phyloP scores from a whole-genome alignment of 306 rosid species.

The Luffa acutangula region DNA sequence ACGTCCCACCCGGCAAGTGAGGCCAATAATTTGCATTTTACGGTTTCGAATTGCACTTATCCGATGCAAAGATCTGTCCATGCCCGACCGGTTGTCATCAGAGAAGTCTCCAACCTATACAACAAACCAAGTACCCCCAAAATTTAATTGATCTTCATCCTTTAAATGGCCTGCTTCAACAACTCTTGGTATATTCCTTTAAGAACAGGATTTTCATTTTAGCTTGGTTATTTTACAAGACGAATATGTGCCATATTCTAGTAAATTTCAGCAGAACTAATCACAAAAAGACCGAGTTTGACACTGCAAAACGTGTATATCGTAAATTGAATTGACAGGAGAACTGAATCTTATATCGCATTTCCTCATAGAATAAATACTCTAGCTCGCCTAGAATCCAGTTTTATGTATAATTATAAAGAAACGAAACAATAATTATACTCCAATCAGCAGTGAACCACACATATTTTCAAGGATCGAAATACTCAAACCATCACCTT shows the following conservation, averaged over 20 bases:
- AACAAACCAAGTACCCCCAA: constrained; percentile 1
- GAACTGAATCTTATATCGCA: neutral
- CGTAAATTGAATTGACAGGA: neutral
- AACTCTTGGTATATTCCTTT: neutral
- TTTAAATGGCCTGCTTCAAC: neutral
- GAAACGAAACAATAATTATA: neutral
- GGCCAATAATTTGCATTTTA: constrained; percentile 84
- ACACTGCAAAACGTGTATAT: neutral
- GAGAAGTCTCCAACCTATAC: constrained; percentile 89
- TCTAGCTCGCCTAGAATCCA: neutral
- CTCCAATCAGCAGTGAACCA: neutral
- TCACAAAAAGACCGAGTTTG: neutral
- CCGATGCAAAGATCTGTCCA: constrained; percentile 81
- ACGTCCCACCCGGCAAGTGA: constrained; percentile 96
- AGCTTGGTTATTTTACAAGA: neutral
- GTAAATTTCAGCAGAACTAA: neutral
- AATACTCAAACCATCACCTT: constrained; percentile 38
- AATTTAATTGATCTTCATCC: neutral
- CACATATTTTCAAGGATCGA: neutral
- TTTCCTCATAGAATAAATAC: neutral
- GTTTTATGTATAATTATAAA: neutral
- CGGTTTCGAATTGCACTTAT: constrained; percentile 95
- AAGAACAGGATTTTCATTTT: neutral
- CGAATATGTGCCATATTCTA: neutral
- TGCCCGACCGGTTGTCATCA: constrained; percentile 97